phyloP scores from a whole-genome alignment of 2,329 filamentous ascomycete species.

The Ceratocystiopsis sp. region DNA sequence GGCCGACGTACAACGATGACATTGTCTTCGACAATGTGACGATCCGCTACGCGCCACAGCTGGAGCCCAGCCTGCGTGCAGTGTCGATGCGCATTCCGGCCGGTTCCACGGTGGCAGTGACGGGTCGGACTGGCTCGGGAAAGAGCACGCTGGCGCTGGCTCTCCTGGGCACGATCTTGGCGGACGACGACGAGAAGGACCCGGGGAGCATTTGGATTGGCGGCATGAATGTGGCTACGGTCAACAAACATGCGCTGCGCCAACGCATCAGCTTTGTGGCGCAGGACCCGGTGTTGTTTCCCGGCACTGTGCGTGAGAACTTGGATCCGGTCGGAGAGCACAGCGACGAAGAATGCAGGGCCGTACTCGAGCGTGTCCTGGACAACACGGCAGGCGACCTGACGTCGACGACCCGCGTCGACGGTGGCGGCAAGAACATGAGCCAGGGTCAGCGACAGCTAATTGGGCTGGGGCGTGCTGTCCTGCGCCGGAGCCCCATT shows the following conservation, averaged over 20 bases:
- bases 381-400: slow-evolving; percentile 18
- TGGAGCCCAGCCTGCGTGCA: slow-evolving; percentile 54
- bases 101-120: slow-evolving; percentile 45
- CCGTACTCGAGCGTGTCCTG: slow-evolving; percentile 42
- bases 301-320: slow-evolving; percentile 42
- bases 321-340: slow-evolving; percentile 50
- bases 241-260: slow-evolving; percentile 38
- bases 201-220: slow-evolving; percentile 37
- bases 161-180: slow-evolving; percentile 37
- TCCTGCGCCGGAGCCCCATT: slow-evolving; percentile 41
- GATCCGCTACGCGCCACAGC: slow-evolving; percentile 60
- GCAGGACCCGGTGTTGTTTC: slow-evolving; percentile 45
- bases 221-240: slow-evolving; percentile 29
- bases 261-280: slow-evolving; percentile 45
- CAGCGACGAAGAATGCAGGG: slow-evolving; percentile 31
- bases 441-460: slow-evolving; percentile 47
- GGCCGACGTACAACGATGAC: slow-evolving; percentile 56
- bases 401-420: slow-evolving; percentile 31
- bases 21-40: slow-evolving; percentile 64
- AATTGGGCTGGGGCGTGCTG: slow-evolving; percentile 40
- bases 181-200: slow-evolving; percentile 17
- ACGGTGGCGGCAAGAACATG: slow-evolving; percentile 42
- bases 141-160: slow-evolving; percentile 61
- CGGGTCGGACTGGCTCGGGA: slow-evolving; percentile 71
- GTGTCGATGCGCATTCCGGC: slow-evolving; percentile 57